phyloP scores from a whole-genome alignment of 495 filamentous ascomycete species.

The Tuber indicum region DNA sequence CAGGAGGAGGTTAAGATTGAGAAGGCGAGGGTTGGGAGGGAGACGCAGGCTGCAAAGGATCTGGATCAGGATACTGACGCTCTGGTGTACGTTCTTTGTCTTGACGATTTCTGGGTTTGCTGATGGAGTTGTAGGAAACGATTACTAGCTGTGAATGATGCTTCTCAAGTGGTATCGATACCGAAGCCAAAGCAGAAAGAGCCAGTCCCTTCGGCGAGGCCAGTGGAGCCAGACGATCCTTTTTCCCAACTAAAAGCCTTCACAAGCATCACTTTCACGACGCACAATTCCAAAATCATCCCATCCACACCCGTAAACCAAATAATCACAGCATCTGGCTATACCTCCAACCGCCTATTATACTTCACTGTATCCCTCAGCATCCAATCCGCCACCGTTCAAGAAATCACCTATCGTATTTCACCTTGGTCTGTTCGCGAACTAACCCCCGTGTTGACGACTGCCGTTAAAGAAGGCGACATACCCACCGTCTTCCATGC shows the following conservation, averaged over 20 bases:
- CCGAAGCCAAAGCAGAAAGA: neutral
- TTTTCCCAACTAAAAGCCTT: constrained; percentile 25
- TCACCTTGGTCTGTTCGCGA: constrained; percentile 30
- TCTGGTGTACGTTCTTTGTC: constrained; percentile 13
- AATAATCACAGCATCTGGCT: constrained; percentile 22
- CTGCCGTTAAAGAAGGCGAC: constrained; percentile 13
- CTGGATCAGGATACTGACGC: constrained; percentile 13
- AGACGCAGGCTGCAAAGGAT: neutral
- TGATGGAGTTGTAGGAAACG: constrained; percentile 13
- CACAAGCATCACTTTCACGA: constrained; percentile 33
- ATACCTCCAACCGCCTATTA: constrained; percentile 22
- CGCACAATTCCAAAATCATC: constrained; percentile 7
- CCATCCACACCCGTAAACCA: constrained; percentile 12
- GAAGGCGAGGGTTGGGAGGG: constrained; percentile 15
- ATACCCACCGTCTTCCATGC: constrained; percentile 29
- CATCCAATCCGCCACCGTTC: constrained; percentile 8
- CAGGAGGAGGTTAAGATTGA: constrained; percentile 16
- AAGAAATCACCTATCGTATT: neutral
- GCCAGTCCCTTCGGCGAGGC: constrained; percentile 25
- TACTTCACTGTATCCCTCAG: constrained; percentile 23
- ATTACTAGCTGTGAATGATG: constrained; percentile 28
- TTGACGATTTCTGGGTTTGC: neutral
- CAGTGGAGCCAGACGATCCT: constrained; percentile 11
- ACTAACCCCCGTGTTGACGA: constrained; percentile 11
- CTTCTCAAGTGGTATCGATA: constrained; percentile 17